Evolutionary conservation across 2,329 filamentous ascomycete species (phyloP).

Genomic region (Botrytis byssoidea): DNA sequence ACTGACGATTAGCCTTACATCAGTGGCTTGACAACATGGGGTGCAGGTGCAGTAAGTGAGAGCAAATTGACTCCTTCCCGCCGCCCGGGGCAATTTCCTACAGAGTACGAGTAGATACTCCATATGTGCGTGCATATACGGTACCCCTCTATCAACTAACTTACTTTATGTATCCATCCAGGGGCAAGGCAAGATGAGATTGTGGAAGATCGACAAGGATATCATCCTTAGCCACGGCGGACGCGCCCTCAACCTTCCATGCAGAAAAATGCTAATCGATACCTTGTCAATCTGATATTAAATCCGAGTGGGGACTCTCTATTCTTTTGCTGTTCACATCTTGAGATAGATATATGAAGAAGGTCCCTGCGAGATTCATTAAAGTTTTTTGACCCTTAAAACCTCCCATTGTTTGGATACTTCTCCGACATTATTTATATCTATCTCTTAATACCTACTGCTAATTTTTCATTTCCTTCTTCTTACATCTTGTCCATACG

Average conservation of each 20-base stretch:
- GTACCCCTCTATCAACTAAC: background rate
- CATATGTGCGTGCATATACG: background rate
- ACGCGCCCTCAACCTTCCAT: background rate
- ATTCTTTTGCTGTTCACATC: too few relatives aligned
- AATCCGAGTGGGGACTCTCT: background rate
- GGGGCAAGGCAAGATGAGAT: background rate
- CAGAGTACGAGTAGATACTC: background rate
- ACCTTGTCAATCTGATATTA: conserved; percentile 8
- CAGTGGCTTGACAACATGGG: background rate
- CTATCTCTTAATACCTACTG: conserved; percentile 9
- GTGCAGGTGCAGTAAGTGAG: background rate
- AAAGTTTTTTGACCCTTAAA: background rate
- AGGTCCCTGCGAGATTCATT: background rate
- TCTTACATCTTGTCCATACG: background rate
- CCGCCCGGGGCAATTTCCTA: background rate
- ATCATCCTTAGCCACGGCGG: background rate
- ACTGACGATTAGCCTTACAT: background rate
- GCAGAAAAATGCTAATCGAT: background rate
- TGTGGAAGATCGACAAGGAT: conserved; percentile 12
- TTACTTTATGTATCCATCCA: background rate
- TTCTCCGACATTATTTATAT: background rate
- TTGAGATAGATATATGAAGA: conserved; percentile 3
- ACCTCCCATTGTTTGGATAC: background rate
- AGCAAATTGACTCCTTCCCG: background rate
- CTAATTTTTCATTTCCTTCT: background rate